Conservation (phyloP, 2,329 filamentous ascomycete species). For the Whalleya microplaca region DNA sequence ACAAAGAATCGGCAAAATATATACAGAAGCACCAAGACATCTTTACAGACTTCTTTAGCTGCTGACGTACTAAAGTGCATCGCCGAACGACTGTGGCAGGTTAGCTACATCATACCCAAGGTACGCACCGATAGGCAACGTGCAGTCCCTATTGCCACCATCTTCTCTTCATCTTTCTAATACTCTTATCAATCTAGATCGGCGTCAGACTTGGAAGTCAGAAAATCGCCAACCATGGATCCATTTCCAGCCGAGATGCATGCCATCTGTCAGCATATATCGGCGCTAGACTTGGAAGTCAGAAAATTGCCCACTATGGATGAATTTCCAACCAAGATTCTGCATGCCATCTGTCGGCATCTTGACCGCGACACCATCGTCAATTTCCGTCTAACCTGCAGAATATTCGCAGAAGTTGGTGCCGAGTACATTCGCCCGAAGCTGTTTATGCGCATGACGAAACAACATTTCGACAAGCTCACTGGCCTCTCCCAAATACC, state of each 20-base stretch:
- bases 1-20: too few species aligned
- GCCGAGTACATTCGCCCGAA: not conserved
- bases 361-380: not conserved
- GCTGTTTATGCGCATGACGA: not conserved
- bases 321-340: not conserved
- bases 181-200: too few species aligned
- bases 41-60: too few species aligned
- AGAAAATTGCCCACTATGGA: not conserved
- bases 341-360: not conserved
- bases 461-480: not conserved
- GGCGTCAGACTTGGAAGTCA: too few species aligned
- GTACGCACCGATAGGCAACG: too few species aligned
- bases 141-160: too few species aligned
- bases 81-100: too few species aligned
- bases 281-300: too few species aligned
- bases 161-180: too few species aligned
- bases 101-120: too few species aligned
- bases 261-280: not conserved
- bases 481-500: not conserved
- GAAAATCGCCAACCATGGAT: not conserved
- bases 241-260: slow-evolving; percentile 1
- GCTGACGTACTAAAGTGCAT: too few species aligned
- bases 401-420: not conserved
- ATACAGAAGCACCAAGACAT: too few species aligned
- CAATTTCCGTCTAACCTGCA: slow-evolving; percentile 6